Evolutionary conservation across 345 rosid genomes (phyloP).

Genomic region (Brassica cretica): DNA sequence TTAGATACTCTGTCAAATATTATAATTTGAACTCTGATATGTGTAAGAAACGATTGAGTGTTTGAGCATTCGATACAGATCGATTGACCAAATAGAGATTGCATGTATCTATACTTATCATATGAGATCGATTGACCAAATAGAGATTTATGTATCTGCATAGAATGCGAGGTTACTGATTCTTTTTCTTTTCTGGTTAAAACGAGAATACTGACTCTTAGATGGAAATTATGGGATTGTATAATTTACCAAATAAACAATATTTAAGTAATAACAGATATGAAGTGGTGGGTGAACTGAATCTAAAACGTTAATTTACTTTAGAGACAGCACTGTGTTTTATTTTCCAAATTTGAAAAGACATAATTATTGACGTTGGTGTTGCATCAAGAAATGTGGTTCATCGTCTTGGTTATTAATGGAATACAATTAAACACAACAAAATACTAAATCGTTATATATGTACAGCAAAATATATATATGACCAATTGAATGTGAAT

Average conservation of each 20-base stretch:
- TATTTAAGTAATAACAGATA: background rate
- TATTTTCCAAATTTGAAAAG: background rate
- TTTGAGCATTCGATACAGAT: conserved; percentile 5
- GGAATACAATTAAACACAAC: conserved; percentile 3
- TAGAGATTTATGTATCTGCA: background rate
- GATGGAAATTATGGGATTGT: background rate
- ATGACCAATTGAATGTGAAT: background rate
- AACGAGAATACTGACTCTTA: background rate
- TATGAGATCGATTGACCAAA: background rate
- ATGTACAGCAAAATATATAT: background rate
- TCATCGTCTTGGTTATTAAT: conserved; percentile 16
- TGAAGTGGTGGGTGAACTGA: background rate
- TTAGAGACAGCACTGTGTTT: conserved; percentile 8
- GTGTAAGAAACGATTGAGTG: background rate
- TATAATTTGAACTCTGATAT: background rate
- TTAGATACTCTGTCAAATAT: background rate
- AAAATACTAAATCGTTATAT: conserved; percentile 7
- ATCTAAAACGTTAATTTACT: background rate
- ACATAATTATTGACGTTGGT: conserved; percentile 25
- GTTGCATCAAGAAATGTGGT: conserved; percentile 22
- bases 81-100: background rate
- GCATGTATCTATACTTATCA: background rate
- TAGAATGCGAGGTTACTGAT: background rate
- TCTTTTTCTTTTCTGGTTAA: background rate
- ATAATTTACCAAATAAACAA: background rate